phyloP scores from a whole-genome alignment of 139 green algal species.

The Edaphochlamys debaryana region DNA sequence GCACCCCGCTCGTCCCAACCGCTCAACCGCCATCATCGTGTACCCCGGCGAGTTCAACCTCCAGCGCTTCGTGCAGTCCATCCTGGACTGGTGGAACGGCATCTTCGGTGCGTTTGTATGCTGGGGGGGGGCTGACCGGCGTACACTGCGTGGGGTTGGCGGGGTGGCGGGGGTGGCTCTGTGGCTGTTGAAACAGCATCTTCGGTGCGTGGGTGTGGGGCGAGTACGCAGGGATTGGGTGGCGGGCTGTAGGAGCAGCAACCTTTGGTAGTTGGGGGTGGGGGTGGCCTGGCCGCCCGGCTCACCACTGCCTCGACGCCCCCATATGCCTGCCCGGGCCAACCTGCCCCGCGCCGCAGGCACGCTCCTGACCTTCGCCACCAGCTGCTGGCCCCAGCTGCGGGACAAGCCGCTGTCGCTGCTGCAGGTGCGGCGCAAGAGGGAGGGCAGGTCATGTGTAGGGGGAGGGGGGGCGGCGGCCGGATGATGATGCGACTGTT shows the following conservation, averaged over 20 bases:
- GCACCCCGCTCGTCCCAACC: background rate
- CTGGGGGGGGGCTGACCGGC: too few species aligned
- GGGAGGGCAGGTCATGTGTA: too few species aligned
- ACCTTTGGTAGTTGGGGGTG: too few species aligned
- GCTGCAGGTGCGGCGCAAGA: constrained; percentile 3
- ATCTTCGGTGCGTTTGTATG: constrained; percentile 21
- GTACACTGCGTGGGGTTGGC: background rate
- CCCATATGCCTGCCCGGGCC: too few species aligned
- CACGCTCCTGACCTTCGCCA: background rate
- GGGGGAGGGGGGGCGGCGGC: too few species aligned
- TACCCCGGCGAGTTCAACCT: constrained; percentile 30
- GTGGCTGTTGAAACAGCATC: too few species aligned
- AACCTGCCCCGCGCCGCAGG: too few species aligned
- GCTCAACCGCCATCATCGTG: constrained; percentile 1
- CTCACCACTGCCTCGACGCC: too few species aligned
- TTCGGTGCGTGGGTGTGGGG: background rate
- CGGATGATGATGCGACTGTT: too few species aligned
- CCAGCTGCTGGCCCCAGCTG: background rate
- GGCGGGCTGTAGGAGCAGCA: too few species aligned
- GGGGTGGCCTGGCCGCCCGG: too few species aligned
- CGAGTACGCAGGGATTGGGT: too few species aligned
- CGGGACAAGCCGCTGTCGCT: constrained; percentile 23
- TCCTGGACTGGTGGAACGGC: constrained; percentile 31
- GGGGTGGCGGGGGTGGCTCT: background rate
- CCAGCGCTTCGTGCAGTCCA: background rate